A percentile compares a stretch with the other conserved stretches of the same genome.
These are phyloP conservation scores for Delitschia confertaspora DNA, from an alignment of 495 filamentous ascomycete genomes.

Conservation along the genomic window DNA sequence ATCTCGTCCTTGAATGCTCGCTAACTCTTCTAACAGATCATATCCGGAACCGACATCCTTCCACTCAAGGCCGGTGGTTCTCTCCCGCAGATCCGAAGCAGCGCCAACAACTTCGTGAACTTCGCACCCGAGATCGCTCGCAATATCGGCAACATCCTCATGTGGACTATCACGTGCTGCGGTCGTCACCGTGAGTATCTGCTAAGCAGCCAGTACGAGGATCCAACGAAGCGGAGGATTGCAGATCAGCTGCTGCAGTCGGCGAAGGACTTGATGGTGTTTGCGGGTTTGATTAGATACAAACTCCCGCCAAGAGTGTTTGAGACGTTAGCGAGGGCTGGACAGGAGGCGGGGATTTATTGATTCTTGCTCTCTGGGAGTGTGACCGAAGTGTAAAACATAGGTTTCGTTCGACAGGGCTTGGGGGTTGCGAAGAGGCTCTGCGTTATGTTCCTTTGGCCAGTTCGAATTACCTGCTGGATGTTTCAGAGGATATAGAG, in stretches of 20 bases:
- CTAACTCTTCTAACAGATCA: conserved; percentile 47
- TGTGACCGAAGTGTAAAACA: too few relatives aligned
- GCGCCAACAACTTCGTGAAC: conserved; percentile 61
- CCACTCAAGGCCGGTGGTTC: conserved; percentile 64
- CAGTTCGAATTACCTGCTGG: too few relatives aligned
- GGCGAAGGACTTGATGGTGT: conserved; percentile 83
- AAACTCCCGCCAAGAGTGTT: conserved; percentile 66
- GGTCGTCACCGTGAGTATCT: conserved; percentile 62
- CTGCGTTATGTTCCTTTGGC: too few relatives aligned
- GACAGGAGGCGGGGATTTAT: conserved; percentile 54
- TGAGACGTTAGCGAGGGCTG: conserved; percentile 70
- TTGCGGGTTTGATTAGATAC: conserved; percentile 89
- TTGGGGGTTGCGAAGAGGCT: too few relatives aligned
- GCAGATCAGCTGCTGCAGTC: conserved; percentile 62
- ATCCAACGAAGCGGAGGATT: conserved; percentile 58
- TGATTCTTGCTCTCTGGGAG: background rate
- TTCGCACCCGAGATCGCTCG: conserved; percentile 70
- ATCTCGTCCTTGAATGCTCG: conserved; percentile 4
- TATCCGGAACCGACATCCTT: conserved; percentile 63
- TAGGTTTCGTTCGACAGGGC: too few relatives aligned
- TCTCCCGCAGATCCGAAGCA: conserved; percentile 60
- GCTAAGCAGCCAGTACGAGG: conserved; percentile 57
- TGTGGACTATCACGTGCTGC: conserved; percentile 87
- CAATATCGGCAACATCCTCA: conserved; percentile 78
- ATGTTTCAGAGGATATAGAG: too few relatives aligned